Evolutionary conservation across 371 early-diverging fungal species (phyloP).

Genomic region (Smittium culicis): DNA sequence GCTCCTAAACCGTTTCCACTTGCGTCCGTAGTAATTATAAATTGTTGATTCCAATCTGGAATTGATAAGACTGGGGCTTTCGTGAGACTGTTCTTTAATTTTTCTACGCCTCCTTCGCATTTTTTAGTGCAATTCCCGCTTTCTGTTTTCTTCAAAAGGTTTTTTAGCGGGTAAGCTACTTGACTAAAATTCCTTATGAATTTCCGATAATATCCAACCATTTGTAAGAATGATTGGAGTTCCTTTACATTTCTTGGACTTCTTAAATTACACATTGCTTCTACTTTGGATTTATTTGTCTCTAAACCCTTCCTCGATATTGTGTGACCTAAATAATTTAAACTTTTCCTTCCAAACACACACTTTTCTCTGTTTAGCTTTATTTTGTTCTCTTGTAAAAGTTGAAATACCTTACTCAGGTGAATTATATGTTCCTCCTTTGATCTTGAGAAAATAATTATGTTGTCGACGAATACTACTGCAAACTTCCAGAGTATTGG

Average conservation of each 20-base stretch:
- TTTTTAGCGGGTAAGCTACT: slow-evolving; percentile 17
- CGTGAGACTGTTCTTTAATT: background rate
- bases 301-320: slow-evolving; percentile 10
- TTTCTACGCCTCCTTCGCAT: background rate
- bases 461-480: slow-evolving; percentile 42
- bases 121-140: background rate
- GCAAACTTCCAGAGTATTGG: slow-evolving; percentile 27
- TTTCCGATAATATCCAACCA: slow-evolving; percentile 24
- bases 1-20: background rate
- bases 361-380: slow-evolving; percentile 37
- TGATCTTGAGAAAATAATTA: slow-evolving; percentile 37
- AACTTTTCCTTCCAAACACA: slow-evolving; percentile 19
- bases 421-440: slow-evolving; percentile 34
- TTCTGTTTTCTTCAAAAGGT: slow-evolving; percentile 8
- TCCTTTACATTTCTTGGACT: slow-evolving; percentile 18
- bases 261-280: slow-evolving; percentile 14
- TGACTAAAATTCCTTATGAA: slow-evolving; percentile 19
- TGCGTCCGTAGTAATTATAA: slow-evolving; percentile 6
- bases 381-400: slow-evolving; percentile 16
- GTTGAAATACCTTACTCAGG: slow-evolving; percentile 23
- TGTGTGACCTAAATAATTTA: slow-evolving; percentile 15
- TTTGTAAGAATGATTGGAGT: slow-evolving; percentile 26
- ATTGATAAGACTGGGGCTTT: slow-evolving; percentile 2
- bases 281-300: slow-evolving; percentile 14
- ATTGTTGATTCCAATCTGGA: background rate